Percentiles rank a stretch among this genome's conserved stretches.
phyloP scores from a whole-genome alignment of 192 early-diverging fungal species.

The Mortierella antarctica region DNA sequence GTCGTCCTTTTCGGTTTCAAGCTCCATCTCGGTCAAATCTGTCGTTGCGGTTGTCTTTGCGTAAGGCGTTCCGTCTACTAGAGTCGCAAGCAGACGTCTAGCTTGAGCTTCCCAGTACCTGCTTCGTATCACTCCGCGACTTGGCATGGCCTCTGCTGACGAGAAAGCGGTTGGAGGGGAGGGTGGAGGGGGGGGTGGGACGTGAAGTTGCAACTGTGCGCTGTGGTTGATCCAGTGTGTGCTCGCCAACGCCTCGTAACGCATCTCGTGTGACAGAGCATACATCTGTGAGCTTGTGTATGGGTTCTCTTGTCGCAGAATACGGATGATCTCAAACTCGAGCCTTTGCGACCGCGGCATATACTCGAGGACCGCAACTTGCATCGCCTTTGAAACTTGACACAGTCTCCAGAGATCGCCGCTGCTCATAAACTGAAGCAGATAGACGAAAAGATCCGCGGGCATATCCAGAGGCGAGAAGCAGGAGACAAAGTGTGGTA shows the following conservation, averaged over 20 bases:
- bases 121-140: neutral
- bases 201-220: no score
- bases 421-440: slow-evolving; percentile 8
- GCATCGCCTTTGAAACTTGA: slow-evolving; percentile 15
- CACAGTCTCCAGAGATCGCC: slow-evolving; percentile 15
- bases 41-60: neutral
- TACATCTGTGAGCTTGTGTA: neutral
- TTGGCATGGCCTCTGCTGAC: neutral
- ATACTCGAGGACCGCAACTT: neutral
- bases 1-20: no score
- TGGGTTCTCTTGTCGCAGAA: neutral
- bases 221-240: no score
- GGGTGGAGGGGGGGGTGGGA: no score
- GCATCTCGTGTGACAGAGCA: neutral
- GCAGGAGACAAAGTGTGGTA: neutral
- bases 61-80: neutral
- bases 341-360: slow-evolving; percentile 5
- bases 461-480: slow-evolving; percentile 13
- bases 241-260: neutral
- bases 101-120: slow-evolving; percentile 3
- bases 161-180: no score
- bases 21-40: neutral
- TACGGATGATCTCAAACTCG: slow-evolving; percentile 4
- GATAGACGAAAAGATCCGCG: neutral
- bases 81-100: neutral